Evolutionary conservation across 371 early-diverging fungal species (phyloP).

Genomic region (Umbelopsis sp.): DNA sequence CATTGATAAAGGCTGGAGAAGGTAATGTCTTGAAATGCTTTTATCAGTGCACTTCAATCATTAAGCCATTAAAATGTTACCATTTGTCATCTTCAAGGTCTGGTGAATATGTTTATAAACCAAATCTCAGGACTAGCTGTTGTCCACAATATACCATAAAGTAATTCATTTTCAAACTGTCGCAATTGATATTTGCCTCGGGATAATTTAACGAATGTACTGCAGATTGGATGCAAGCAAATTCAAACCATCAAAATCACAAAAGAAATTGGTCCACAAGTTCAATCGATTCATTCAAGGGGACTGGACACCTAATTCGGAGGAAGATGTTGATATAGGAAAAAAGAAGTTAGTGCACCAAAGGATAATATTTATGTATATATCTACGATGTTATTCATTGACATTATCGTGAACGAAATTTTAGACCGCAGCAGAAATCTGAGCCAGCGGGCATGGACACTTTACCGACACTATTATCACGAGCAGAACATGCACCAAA

Average conservation of each 20-base stretch:
- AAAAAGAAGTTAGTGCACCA: slow-evolving; percentile 10
- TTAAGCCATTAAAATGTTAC: not conserved
- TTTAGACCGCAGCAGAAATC: slow-evolving; percentile 21
- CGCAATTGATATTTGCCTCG: too few relatives aligned
- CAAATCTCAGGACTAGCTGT: slow-evolving; percentile 62
- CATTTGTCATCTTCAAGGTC: slow-evolving; percentile 43
- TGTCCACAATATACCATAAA: slow-evolving; percentile 75
- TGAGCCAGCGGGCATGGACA: slow-evolving; percentile 7
- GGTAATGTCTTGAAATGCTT: slow-evolving; percentile 35
- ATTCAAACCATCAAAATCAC: slow-evolving; percentile 64
- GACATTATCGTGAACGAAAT: not conserved
- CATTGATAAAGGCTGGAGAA: slow-evolving; percentile 73
- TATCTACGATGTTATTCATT: not conserved
- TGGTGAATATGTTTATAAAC: slow-evolving; percentile 67
- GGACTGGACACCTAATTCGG: slow-evolving; percentile 31
- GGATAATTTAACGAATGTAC: not conserved
- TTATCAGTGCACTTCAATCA: not conserved
- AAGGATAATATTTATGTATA: not conserved
- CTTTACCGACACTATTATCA: not conserved
- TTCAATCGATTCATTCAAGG: slow-evolving; percentile 61
- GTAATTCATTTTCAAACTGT: slow-evolving; percentile 27
- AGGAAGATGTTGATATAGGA: slow-evolving; percentile 22
- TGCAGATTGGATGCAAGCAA: slow-evolving; percentile 54
- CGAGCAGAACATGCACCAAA: not conserved
- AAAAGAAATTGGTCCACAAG: slow-evolving; percentile 69